phyloP scores from a whole-genome alignment of 352 stramenopile genomes.

The Phytophthora sojae region DNA sequence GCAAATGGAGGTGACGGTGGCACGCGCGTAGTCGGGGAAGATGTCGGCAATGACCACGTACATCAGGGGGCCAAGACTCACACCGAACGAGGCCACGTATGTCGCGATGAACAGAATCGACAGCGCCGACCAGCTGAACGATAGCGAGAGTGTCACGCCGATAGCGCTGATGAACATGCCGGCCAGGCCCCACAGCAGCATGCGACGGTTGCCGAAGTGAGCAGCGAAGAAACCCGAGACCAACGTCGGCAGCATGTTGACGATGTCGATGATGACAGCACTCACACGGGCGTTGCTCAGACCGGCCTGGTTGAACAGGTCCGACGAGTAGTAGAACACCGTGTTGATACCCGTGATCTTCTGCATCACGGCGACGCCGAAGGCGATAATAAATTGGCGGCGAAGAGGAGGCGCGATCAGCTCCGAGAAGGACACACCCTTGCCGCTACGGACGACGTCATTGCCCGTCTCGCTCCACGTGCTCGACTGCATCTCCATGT shows the following conservation, averaged over 20 bases:
- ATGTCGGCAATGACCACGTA: slow-evolving; percentile 57
- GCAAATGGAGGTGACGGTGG: slow-evolving; percentile 38
- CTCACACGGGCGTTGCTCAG: slow-evolving; percentile 43
- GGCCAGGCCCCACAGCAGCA: slow-evolving; percentile 42
- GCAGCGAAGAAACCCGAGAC: slow-evolving; percentile 37
- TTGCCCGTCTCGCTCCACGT: slow-evolving; percentile 37
- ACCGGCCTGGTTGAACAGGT: slow-evolving; percentile 47
- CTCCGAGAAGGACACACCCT: slow-evolving; percentile 38
- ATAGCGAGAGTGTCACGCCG: slow-evolving; percentile 48
- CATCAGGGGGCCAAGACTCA: slow-evolving; percentile 47
- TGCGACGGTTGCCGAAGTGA: slow-evolving; percentile 43
- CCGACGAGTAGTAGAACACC: slow-evolving; percentile 64
- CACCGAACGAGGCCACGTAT: slow-evolving; percentile 41
- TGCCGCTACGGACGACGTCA: slow-evolving; percentile 37
- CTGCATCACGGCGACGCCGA: slow-evolving; percentile 44
- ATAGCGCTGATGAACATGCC: slow-evolving; percentile 48
- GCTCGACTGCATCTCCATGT: slow-evolving; percentile 41
- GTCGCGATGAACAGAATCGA: slow-evolving; percentile 51
- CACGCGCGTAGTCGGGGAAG: slow-evolving; percentile 52
- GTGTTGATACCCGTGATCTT: slow-evolving; percentile 68
- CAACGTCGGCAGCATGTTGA: slow-evolving; percentile 49
- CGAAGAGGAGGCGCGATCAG: slow-evolving; percentile 35
- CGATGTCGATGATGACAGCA: slow-evolving; percentile 46
- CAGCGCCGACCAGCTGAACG: slow-evolving; percentile 33
- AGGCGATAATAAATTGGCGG: slow-evolving; percentile 49